Evolutionary conservation across 2,329 filamentous ascomycete genomes (phyloP).

Genomic region (Trichothecium roseum): DNA sequence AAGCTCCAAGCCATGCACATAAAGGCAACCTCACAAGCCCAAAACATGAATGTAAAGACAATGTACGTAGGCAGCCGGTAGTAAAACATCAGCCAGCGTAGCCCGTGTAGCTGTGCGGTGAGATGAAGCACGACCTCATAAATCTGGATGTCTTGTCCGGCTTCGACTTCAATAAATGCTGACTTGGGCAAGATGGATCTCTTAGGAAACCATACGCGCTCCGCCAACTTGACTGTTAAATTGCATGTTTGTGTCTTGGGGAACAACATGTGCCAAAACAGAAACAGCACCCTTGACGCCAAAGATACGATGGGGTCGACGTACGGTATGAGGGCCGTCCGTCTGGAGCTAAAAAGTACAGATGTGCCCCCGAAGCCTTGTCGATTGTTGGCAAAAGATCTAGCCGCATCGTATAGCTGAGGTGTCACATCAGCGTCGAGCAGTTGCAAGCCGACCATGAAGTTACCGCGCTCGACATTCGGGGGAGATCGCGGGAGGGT

Average conservation of each 20-base stretch:
- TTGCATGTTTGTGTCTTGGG: constrained; percentile 52
- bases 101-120: constrained; percentile 62
- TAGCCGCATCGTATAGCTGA: constrained; percentile 14
- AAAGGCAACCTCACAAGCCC: constrained; percentile 61
- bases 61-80: constrained; percentile 62
- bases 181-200: constrained; percentile 29
- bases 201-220: constrained; percentile 53
- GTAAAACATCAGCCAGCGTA: constrained; percentile 81
- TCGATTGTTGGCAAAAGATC: constrained; percentile 18
- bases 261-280: constrained; percentile 61
- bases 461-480: constrained; percentile 76
- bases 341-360: constrained; percentile 53
- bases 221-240: constrained; percentile 61
- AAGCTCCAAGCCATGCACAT: constrained; percentile 55
- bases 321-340: constrained; percentile 74
- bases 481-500: constrained; percentile 65
- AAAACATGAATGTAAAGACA: constrained; percentile 62
- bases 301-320: constrained; percentile 57
- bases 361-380: constrained; percentile 22
- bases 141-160: constrained; percentile 60
- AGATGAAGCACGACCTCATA: constrained; percentile 62
- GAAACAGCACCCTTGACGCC: constrained; percentile 47
- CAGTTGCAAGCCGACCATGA: constrained; percentile 80
- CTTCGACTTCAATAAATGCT: constrained; percentile 56
- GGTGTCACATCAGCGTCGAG: constrained; percentile 32